phyloP scores from a whole-genome alignment of 129 eudicot genomes.

The Artemisia tridentata region DNA sequence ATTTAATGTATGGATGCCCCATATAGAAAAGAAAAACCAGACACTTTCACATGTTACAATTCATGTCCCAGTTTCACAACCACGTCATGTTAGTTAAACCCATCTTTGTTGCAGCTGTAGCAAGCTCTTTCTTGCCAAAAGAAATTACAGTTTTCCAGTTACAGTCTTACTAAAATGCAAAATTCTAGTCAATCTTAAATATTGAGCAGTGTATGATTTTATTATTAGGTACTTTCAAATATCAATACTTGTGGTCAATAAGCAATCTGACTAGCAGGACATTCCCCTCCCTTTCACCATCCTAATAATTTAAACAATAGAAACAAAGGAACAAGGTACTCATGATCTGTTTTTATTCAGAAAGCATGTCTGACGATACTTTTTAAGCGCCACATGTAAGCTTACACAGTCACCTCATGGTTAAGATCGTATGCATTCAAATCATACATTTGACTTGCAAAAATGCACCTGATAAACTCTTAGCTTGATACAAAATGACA shows the following conservation, averaged over 20 bases:
- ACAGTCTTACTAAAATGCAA: neutral
- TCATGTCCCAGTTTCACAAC: neutral
- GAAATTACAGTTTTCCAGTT: neutral
- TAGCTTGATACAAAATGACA: slow-evolving; percentile 8
- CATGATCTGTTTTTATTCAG: neutral
- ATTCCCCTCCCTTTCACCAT: too few species aligned
- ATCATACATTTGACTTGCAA: slow-evolving; percentile 9
- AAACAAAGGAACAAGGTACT: too few species aligned
- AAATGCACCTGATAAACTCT: slow-evolving; percentile 7
- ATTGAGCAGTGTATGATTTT: neutral
- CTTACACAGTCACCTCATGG: slow-evolving; percentile 4
- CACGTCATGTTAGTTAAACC: slow-evolving; percentile 17
- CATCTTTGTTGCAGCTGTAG: slow-evolving; percentile 5
- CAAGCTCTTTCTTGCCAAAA: neutral
- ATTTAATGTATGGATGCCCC: neutral
- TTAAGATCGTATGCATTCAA: neutral
- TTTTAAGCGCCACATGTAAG: neutral
- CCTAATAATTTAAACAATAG: too few species aligned
- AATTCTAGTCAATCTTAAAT: neutral
- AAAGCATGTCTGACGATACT: too few species aligned
- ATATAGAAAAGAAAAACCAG: neutral
- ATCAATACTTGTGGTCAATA: neutral
- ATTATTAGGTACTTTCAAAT: neutral
- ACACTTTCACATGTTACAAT: neutral
- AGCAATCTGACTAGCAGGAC: neutral